phyloP scores from a whole-genome alignment of 805 yeast genomes.

The Saccharomycodes ludwigii region DNA sequence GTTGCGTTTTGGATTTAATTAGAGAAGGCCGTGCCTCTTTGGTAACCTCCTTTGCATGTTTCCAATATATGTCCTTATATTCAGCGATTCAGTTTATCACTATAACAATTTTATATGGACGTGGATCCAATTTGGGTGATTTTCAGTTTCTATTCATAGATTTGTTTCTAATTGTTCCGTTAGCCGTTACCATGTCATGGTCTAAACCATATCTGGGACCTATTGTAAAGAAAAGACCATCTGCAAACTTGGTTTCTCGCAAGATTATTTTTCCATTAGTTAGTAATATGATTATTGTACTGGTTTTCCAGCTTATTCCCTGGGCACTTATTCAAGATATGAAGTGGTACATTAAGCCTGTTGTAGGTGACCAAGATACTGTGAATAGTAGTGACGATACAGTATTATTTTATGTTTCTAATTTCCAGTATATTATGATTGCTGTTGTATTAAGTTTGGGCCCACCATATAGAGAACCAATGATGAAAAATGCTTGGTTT shows the following conservation, averaged over 20 bases:
- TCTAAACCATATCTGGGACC: slow-evolving; percentile 50
- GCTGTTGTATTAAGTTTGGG: slow-evolving; percentile 85
- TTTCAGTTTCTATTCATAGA: slow-evolving; percentile 95
- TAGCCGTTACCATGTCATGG: slow-evolving; percentile 98
- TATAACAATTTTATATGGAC: slow-evolving; percentile 69
- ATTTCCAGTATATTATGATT: slow-evolving; percentile 77
- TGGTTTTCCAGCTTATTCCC: slow-evolving; percentile 51
- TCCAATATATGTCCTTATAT: slow-evolving; percentile 94
- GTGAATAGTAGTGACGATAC: slow-evolving; percentile 89
- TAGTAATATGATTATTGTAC: slow-evolving; percentile 57
- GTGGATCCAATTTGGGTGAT: slow-evolving; percentile 91
- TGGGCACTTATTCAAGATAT: slow-evolving; percentile 50
- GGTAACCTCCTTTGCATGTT: slow-evolving; percentile 92
- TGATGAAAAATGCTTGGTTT: slow-evolving; percentile 57
- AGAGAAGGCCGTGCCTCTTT: slow-evolving; percentile 91
- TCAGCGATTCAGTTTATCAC: slow-evolving; percentile 93
- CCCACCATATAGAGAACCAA: slow-evolving; percentile 81
- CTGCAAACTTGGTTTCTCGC: slow-evolving; percentile 85
- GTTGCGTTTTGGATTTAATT: slow-evolving; percentile 85
- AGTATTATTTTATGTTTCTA: slow-evolving; percentile 63
- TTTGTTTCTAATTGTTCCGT: slow-evolving; percentile 76
- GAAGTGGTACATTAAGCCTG: slow-evolving; percentile 71
- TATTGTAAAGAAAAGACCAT: slow-evolving; percentile 67
- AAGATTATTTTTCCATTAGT: slow-evolving; percentile 74
- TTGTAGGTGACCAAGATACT: slow-evolving; percentile 69